phyloP scores from a whole-genome alignment of 495 filamentous ascomycete species.

The Hypoxylon rickii region DNA sequence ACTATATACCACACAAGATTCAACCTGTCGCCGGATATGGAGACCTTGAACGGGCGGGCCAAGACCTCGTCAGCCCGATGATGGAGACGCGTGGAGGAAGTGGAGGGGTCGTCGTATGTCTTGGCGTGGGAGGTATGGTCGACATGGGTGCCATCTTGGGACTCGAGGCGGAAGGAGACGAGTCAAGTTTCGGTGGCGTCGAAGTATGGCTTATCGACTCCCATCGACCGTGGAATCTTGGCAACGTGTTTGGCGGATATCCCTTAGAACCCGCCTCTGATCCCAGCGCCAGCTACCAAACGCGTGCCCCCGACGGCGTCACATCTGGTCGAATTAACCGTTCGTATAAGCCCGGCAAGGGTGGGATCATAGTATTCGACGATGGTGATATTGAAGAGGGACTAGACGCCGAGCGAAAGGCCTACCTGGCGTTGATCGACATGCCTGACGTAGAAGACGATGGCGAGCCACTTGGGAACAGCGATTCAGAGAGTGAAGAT shows the following conservation, averaged over 20 bases:
- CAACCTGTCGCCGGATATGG: conserved; percentile 91
- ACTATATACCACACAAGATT: conserved; percentile 98
- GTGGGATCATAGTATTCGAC: conserved; percentile 89
- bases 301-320: conserved; percentile 55
- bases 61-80: conserved; percentile 80
- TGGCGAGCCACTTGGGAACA: conserved; percentile 60
- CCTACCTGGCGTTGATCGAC: conserved; percentile 77
- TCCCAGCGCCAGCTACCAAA: conserved; percentile 49
- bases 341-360: conserved; percentile 74
- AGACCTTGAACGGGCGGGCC: conserved; percentile 78
- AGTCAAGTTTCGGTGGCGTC: conserved; percentile 67
- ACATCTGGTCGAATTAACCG: conserved; percentile 69
- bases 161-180: conserved; percentile 62
- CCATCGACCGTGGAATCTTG: conserved; percentile 90
- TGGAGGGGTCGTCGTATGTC: conserved; percentile 86
- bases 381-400: conserved; percentile 96
- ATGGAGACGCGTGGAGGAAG: conserved; percentile 76
- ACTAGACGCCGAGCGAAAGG: conserved; percentile 71
- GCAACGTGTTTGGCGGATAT: conserved; percentile 85
- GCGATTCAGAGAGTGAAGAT: conserved; percentile 52
- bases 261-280: conserved; percentile 54
- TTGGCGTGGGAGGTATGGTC: conserved; percentile 89
- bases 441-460: conserved; percentile 90
- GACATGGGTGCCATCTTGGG: conserved; percentile 78
- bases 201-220: conserved; percentile 96